Base-by-base conservation (phyloP, 805 yeast species). In the Candida coquimbonensis region DNA sequence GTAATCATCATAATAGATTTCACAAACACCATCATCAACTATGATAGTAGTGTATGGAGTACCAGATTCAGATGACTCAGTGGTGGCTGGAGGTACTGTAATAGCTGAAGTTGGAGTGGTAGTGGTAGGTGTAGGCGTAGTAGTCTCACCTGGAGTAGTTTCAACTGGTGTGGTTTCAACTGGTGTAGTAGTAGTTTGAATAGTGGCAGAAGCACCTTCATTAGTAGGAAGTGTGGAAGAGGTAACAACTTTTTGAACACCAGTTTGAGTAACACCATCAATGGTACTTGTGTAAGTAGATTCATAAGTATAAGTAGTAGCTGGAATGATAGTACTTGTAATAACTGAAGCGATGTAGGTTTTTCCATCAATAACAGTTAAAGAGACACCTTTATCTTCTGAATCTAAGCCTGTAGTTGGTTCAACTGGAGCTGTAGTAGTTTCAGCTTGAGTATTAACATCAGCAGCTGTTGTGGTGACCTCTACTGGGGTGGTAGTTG, bases 321-420 rank as follows among this genome's bases (percentile, higher is more conserved):
- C 61, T 19, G 62, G 54, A 39, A 44, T 47, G 42, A 59, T 52
- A 17, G 63, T 59, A 43, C 61, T 55, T 25, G 49, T 44, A 27
- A 53, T 47, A 40, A 50, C 49, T 17, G 53, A 46, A 29, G 53
- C 59, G 21, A 52, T 46, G 44, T 56, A 56, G n/a, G 63, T 57
- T 7, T 56, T 55, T 26, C 62, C 61, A 37, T 46, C 57, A 39
- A 53, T 49, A 13, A 50, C 53, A 19, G 60, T 53, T 36, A 49
- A 43, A 11, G 31, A 29, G 12, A 29, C 31, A 11, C 9, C 31
- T 29, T 11, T 29, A 29, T 29, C 13, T 29, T 9, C 31, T 11
- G 31, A 29, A 29, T 13, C 13, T 13, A 29, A 21, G 24, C 24
- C 31, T 29, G 12, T 8, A 13, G 31, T 29, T 29, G 31, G 31